Conservation (phyloP, 495 filamentous ascomycete genomes). For the Tricharina praecox region DNA sequence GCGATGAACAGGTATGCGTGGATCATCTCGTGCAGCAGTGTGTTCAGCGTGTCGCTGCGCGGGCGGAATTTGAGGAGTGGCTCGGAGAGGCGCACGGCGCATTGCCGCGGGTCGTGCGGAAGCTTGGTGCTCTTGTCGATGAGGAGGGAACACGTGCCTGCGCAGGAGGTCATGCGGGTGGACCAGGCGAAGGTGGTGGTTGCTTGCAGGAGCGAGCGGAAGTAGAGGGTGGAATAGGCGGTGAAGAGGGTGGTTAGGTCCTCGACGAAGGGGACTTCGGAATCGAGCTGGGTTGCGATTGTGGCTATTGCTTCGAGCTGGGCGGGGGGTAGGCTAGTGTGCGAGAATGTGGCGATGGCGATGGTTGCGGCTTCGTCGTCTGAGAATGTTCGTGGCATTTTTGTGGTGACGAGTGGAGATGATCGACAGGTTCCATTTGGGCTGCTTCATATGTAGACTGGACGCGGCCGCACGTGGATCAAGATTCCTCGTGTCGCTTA, state of each 20-base stretch:
- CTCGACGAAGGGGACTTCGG: neutral
- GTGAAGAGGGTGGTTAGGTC: neutral
- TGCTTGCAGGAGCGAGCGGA: slow-evolving; percentile 4
- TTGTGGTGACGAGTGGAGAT: neutral
- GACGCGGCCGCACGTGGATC: no score
- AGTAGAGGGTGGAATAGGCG: slow-evolving; percentile 2
- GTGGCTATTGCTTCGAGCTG: neutral
- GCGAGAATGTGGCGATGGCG: slow-evolving; percentile 3
- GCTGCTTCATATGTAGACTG: no score
- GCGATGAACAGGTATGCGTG: slow-evolving; percentile 9
- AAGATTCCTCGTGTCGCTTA: no score
- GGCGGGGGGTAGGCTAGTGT: neutral
- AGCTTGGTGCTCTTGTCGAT: slow-evolving; percentile 1
- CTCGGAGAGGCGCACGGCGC: slow-evolving; percentile 4
- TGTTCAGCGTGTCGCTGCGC: slow-evolving; percentile 3
- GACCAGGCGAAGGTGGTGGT: slow-evolving; percentile 1
- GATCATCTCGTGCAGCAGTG: slow-evolving; percentile 8
- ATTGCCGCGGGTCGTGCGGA: neutral
- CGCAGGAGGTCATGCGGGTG: slow-evolving; percentile 2
- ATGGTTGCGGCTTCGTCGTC: slow-evolving; percentile 8
- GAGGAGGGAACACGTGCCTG: neutral
- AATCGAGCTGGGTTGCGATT: neutral
- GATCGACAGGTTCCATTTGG: no score
- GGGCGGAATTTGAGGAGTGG: slow-evolving; percentile 9
- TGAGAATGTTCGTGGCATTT: slow-evolving; percentile 1